Evolutionary conservation across 306 rosid genomes (phyloP), one percentile per base, ranked within the genome.

Genomic region (Boehmeria nivea): DNA sequence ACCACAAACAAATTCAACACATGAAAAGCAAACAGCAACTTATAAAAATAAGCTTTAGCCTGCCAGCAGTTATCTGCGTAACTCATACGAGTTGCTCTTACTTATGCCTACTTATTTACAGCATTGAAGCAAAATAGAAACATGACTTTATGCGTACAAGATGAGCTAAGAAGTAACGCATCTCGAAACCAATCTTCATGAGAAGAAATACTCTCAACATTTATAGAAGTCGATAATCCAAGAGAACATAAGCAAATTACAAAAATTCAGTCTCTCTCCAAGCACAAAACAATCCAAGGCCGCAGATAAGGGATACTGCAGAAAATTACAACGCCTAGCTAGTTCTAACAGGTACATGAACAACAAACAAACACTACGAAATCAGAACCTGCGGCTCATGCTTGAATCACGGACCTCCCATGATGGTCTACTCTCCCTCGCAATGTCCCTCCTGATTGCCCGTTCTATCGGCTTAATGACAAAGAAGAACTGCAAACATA

Each of bases 341-440:
- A n/a, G n/a, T n/a, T 34, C 17, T 31, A 31, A 14, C 65, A 22
- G 72, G 38, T 21, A 59, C 9, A 14, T 9, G 25, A 11, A 63
- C 38, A 18, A 24, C 12, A 20, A 1, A n/a, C 17, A 38, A 31
- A 33, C 19, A 49, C 26, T 34, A 6, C 13, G 45, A 47, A 54
- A 68, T 80, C 76, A 66, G 17, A 49, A 62, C 72, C 58, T 76
- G 65, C 70, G 72, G 49, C 28, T 57, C 16, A 28, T 7, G 31
- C 64, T 52, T 0, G 69, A 54, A 47, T 82, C 94, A 4, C 81
- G 78, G 51, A 16, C 59, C 77, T 91, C 96, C 99, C 99, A 91
- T 18, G 93, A 55, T 6, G 84, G 84, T 67, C 70, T 87, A 48
- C 60, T 77, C 80, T 84, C 89, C 22, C 36, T 75, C 19, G 72